Conservation (phyloP, 2,329 filamentous ascomycete species). For the Aspergillus ruber region DNA sequence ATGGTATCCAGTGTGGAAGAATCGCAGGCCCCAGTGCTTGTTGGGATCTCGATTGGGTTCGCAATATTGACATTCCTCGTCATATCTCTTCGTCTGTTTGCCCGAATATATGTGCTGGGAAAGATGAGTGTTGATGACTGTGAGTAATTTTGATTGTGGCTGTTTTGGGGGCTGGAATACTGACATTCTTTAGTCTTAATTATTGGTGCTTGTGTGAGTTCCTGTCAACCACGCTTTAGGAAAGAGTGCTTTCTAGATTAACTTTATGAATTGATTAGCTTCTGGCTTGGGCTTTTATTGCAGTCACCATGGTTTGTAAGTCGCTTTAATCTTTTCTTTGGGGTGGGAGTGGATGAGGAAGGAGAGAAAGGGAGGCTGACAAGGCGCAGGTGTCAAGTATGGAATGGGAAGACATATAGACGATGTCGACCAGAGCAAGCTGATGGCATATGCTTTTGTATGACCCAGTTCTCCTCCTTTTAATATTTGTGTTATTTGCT, state of each 20-base stretch:
- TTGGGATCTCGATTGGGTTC: constrained; percentile 32
- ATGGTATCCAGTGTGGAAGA: constrained; percentile 15
- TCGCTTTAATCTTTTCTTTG: neutral
- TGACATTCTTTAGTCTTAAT: constrained; percentile 22
- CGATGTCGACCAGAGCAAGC: constrained; percentile 5
- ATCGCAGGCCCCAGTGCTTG: constrained; percentile 29
- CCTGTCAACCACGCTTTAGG: neutral
- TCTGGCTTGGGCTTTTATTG: constrained; percentile 32
- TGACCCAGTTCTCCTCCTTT: neutral
- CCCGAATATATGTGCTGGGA: constrained; percentile 33
- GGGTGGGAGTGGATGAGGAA: neutral
- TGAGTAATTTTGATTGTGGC: constrained; percentile 5
- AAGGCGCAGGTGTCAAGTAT: constrained; percentile 9
- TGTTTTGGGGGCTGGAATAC: neutral
- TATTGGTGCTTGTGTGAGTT: constrained; percentile 23
- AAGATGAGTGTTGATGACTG: constrained; percentile 26
- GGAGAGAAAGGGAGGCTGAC: neutral
- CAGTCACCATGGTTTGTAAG: constrained; percentile 28
- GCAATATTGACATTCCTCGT: constrained; percentile 33
- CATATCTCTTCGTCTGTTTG: constrained; percentile 33
- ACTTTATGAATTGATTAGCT: constrained; percentile 12
- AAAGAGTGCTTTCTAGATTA: neutral
- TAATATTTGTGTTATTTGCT: neutral
- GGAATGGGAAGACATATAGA: constrained; percentile 12
- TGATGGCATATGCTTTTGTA: constrained; percentile 11